These are phyloP conservation scores for Wallacemonas rigidus DNA, from an alignment of 208 protist genomes.

Conservation along the genomic window DNA sequence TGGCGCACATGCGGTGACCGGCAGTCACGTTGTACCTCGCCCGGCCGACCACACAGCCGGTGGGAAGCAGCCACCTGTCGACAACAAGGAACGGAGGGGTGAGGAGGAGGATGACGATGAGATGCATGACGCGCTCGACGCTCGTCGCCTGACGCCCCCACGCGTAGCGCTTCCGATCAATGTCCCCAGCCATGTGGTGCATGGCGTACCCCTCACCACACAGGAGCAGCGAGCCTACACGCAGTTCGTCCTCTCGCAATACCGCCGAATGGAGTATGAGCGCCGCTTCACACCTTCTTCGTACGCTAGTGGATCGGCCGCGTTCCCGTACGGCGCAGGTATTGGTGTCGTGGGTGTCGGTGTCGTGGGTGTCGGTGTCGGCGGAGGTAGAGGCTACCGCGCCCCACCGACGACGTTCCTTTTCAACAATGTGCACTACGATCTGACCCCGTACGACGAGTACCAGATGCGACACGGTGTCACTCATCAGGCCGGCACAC, in stretches of 20 bases:
- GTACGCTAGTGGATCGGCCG: too few relatives aligned
- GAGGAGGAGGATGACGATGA: constrained; percentile 2
- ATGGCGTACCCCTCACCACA: neutral
- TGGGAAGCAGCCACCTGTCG: neutral
- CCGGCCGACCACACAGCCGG: neutral
- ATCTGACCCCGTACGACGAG: constrained; percentile 15
- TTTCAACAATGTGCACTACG: constrained; percentile 18
- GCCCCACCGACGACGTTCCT: neutral
- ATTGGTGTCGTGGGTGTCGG: constrained; percentile 5
- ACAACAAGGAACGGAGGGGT: neutral
- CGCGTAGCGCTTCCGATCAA: neutral
- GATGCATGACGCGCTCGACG: neutral
- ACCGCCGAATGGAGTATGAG: neutral
- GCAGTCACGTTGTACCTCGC: neutral
- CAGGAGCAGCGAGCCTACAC: constrained; percentile 16
- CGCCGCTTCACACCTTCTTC: neutral
- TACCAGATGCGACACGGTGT: constrained; percentile 10
- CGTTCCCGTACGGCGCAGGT: neutral
- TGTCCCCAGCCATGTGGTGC: neutral
- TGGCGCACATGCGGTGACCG: neutral
- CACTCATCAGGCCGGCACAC: neutral
- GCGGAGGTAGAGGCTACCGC: neutral
- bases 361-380: neutral
- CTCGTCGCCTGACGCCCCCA: neutral
- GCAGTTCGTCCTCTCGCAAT: constrained; percentile 12